Conservation (phyloP, 768 basidiomycete species). For the Lentinula boryana region DNA sequence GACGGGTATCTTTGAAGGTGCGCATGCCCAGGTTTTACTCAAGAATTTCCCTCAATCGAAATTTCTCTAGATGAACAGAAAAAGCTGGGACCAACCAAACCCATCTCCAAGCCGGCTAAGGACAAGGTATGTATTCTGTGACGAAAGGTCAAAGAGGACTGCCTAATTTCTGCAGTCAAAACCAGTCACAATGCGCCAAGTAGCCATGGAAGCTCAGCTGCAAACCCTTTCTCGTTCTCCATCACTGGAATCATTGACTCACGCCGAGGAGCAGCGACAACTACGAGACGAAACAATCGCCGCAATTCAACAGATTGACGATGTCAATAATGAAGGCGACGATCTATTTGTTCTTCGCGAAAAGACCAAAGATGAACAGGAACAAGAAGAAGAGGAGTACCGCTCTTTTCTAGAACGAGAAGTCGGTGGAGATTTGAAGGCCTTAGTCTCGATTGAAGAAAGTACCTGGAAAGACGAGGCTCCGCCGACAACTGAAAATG, state of each 20-base stretch:
- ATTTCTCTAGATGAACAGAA: conserved; percentile 55
- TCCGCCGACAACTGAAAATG: conserved; percentile 20
- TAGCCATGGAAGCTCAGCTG: conserved; percentile 58
- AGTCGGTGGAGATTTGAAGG: conserved; percentile 69
- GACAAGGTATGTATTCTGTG: conserved; percentile 39
- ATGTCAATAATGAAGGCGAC: conserved; percentile 39
- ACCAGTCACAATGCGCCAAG: conserved; percentile 72
- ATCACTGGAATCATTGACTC: conserved; percentile 56
- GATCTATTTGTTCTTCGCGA: conserved; percentile 70
- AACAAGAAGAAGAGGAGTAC: conserved; percentile 83
- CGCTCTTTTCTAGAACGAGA: conserved; percentile 72
- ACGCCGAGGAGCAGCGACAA: conserved; percentile 69
- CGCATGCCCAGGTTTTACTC: background rate
- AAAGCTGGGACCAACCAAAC: conserved; percentile 31
- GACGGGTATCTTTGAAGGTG: conserved; percentile 77
- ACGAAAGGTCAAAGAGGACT: background rate
- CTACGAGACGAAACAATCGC: conserved; percentile 80
- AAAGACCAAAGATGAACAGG: conserved; percentile 71
- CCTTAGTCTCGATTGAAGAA: conserved; percentile 55
- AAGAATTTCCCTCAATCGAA: background rate
- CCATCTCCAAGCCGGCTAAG: conserved; percentile 25
- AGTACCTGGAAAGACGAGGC: conserved; percentile 6
- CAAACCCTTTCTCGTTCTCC: conserved; percentile 46
- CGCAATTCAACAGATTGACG: conserved; percentile 61
- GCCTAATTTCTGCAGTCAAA: conserved; percentile 40